These are phyloP conservation scores for Atkinsonella hypoxylon DNA, from an alignment of 2,329 filamentous ascomycete genomes.

Conservation along the genomic window DNA sequence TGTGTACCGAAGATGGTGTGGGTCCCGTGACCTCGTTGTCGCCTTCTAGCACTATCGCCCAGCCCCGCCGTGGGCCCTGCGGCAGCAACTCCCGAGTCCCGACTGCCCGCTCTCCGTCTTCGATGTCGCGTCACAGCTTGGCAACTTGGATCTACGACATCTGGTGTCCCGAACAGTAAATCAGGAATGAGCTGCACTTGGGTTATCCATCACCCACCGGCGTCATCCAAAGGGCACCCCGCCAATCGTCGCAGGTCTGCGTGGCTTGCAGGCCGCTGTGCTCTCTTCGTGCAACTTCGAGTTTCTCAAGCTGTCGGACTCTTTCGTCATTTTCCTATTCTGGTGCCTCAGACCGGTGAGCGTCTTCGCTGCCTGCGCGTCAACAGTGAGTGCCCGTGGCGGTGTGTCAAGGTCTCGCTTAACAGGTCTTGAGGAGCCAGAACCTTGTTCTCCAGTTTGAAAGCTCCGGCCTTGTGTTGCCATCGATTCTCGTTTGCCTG, in stretches of 20 bases:
- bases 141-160: neutral
- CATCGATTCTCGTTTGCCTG: neutral
- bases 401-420: neutral
- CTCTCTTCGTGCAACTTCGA: neutral
- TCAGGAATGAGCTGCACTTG: neutral
- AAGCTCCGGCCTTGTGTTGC: neutral
- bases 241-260: neutral
- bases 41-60: too few relatives aligned
- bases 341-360: neutral
- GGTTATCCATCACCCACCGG: neutral
- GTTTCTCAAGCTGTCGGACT: neutral
- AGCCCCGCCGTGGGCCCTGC: neutral
- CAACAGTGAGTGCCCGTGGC: neutral
- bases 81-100: neutral
- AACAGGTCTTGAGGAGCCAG: neutral
- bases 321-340: neutral
- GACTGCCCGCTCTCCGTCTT: neutral
- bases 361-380: neutral
- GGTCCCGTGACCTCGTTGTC: too few relatives aligned
- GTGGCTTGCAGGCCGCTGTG: constrained; percentile 5
- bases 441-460: neutral
- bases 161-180: neutral
- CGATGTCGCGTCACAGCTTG: neutral
- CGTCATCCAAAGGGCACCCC: neutral
- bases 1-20: too few relatives aligned